Evolutionary conservation across 2,329 filamentous ascomycete genomes (phyloP), one percentile per base, ranked within the genome.

Genomic region (Zelopaecilomyces penicillatus): DNA sequence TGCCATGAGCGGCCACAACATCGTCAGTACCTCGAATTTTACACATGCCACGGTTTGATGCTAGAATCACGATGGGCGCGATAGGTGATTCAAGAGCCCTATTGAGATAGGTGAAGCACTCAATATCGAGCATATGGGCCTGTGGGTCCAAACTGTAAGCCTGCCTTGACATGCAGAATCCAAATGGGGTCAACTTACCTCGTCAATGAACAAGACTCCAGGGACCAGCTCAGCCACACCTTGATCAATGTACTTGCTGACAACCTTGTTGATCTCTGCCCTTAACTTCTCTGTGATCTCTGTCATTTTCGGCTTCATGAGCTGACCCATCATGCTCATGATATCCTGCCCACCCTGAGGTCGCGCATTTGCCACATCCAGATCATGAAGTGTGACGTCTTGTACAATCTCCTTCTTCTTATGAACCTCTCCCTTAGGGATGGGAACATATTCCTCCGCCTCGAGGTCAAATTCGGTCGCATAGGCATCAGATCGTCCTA

Each of bases 381-480:
- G 74, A 62, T 98, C 93, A 66, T 98, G 93, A 52, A 98, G 76
- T 38, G 93, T 96, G 51, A 98, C 93, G 60, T 98, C 93, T 65
- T 98, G 93, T 32, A 98, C 93, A 56, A 98, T 95, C 69, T 98
- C 93, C 75, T 98, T 98, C 81, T 96, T 97, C 80, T 98, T 98
- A 74, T 97, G 93, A 43, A 98, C 93, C 60, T 98, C 93, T 47
- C 93, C 93, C 73, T 98, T 98, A 46, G 93, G 93, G 52, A 98
- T 94, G 5, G 93, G 93, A 53, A 98, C 93, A 65, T 98, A 98
- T 69, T 98, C 93, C 68, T 98, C 93, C 2, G 93, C 93, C 71
- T 98, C 93, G 41, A 98, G 80, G 64, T 98, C 93, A 64, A 98
- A 98, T 65, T 98, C 93, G 42, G 93, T 98, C 29, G 90, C 91